Base-by-base conservation (phyloP, 228 moss, liverwort and hornwort species). In the Sphagnum fallax region DNA sequence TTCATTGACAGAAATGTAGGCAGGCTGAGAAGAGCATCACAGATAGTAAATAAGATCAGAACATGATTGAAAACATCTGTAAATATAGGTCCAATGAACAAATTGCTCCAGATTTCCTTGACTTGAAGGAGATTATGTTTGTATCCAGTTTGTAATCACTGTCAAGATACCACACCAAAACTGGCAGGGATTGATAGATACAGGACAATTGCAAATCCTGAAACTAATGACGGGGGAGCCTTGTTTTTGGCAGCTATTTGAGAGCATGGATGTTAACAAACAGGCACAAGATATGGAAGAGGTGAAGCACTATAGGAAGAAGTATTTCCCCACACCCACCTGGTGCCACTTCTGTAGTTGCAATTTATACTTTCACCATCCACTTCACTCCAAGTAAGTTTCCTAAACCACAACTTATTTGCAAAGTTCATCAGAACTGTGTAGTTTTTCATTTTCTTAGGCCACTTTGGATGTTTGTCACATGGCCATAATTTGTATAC, bases 281-380 rank as follows among this genome's bases (percentile, higher is more conserved):
- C 67, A 85, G 63, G 84, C 80, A 66, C 80, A 70, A 71, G 87
- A 92, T 48, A 51, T 59, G 48, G 84, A 89, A 32, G 79, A 79
- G 68, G 66, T 98, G 66, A 78, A 73, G 64, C 79, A 80, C 51
- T 84, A 80, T 70, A 80, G 74, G 47, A 84, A 82, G 63, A 93
- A 92, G 71, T 89, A 90, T 64, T 86, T 85, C 72, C 89, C 92
- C 59, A 71, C 72, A 63, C 77, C 84, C 61, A 78, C 77, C 48
- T 90, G 90, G 82, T 86, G 84, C 73, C 82, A 80, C 65, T 94
- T 86, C 63, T 73, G 69, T 74, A 79, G 82, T 69, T 93, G 83
- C 49, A 71, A 71, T 70, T 67, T 94, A 58, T 94, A 86, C 78
- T 98, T 98, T 70, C 94, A 89, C 69, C 89, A 77, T 53, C 89